Percentiles rank a stretch among this genome's conserved stretches.
These are phyloP conservation scores for Diophrys sp. DNA, from an alignment of 73 alveolate species.

Conservation along the genomic window DNA sequence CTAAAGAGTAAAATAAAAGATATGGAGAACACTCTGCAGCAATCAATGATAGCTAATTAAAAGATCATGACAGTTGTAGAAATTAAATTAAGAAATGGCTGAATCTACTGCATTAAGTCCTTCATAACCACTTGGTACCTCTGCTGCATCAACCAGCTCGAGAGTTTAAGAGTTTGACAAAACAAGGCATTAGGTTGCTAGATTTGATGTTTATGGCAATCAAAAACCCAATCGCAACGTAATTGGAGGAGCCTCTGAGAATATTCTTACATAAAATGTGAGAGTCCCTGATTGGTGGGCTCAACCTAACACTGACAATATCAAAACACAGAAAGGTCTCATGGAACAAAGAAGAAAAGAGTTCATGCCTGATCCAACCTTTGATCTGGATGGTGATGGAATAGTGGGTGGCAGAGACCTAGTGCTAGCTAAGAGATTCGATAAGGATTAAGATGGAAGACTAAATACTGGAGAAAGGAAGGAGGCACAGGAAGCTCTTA, in stretches of 20 bases:
- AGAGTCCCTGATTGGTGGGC: conserved; percentile 50
- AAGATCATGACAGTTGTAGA: too few species aligned
- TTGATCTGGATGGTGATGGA: conserved; percentile 84
- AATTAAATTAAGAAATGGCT: too few species aligned
- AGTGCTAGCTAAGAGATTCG: conserved; percentile 71
- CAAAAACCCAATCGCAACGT: background rate
- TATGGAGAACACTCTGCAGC: too few species aligned
- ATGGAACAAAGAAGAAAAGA: conserved; percentile 25
- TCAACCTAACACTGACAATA: conserved; percentile 24
- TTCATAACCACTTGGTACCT: too few species aligned
- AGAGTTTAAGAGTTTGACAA: conserved; percentile 12
- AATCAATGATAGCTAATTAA: too few species aligned
- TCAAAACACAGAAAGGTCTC: conserved; percentile 32
- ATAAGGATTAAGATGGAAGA: conserved; percentile 79
- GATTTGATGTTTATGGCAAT: conserved; percentile 16
- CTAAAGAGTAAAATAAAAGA: too few species aligned
- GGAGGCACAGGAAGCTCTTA: conserved; percentile 69
- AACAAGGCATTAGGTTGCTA: conserved; percentile 13
- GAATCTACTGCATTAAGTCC: too few species aligned
- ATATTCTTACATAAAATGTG: background rate
- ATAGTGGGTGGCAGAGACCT: conserved; percentile 86
- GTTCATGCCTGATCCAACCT: conserved; percentile 63
- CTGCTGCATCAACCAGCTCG: too few species aligned
- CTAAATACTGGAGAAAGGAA: conserved; percentile 71
- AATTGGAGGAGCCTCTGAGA: background rate